Evolutionary conservation across 768 basidiomycete genomes (phyloP).

Genomic region (Dacryopinax spathularia): DNA sequence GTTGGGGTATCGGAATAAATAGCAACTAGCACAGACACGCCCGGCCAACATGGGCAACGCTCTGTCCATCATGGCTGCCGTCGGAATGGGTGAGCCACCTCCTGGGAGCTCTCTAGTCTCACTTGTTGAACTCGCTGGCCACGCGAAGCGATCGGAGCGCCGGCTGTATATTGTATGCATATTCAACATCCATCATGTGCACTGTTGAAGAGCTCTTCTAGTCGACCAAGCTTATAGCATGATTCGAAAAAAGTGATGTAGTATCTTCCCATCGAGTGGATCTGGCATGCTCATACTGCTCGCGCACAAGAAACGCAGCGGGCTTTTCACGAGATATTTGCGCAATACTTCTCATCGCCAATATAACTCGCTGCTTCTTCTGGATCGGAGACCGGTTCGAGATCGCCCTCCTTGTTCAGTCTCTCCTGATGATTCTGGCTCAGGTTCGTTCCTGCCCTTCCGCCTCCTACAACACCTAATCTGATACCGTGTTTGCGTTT

Average conservation of each 20-base stretch:
- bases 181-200: background rate
- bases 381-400: constrained; percentile 77
- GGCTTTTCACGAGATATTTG: constrained; percentile 81
- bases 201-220: background rate
- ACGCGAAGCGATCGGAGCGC: background rate
- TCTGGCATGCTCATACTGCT: background rate
- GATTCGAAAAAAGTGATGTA: background rate
- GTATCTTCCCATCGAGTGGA: background rate
- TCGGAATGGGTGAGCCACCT: background rate
- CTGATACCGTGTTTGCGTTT: constrained; percentile 13
- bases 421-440: constrained; percentile 68
- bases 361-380: constrained; percentile 81
- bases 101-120: background rate
- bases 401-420: constrained; percentile 57
- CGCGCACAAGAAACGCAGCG: constrained; percentile 48
- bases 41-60: background rate
- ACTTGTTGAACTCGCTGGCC: background rate
- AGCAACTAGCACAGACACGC: no score
- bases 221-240: constrained; percentile 1
- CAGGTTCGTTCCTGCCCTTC: constrained; percentile 37
- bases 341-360: constrained; percentile 65
- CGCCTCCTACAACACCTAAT: background rate
- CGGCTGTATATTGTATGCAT: background rate
- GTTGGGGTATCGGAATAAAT: background rate
- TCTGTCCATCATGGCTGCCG: background rate